A percentile compares a stretch with the other conserved stretches of the same genome.
These are phyloP conservation scores for Fusarium haematococcum DNA, from an alignment of 2,329 filamentous ascomycete genomes.

Conservation along the genomic window DNA sequence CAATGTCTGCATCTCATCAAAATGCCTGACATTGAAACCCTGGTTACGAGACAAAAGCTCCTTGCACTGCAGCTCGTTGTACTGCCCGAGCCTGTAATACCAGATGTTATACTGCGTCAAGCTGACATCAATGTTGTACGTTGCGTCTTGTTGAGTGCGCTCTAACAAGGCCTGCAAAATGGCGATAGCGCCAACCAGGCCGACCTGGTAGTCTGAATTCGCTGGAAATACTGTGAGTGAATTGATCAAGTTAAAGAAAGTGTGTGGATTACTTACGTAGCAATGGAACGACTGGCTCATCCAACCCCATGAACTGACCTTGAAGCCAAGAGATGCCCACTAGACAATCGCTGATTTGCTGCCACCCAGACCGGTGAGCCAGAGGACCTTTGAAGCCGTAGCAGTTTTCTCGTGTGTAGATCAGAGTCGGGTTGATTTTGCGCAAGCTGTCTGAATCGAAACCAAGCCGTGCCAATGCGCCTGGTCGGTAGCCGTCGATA, in stretches of 20 bases:
- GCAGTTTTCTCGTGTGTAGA: constrained; percentile 52
- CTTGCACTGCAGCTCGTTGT: constrained; percentile 22
- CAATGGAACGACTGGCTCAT: constrained; percentile 41
- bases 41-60: constrained; percentile 27
- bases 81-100: constrained; percentile 38
- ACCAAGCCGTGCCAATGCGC: constrained; percentile 46
- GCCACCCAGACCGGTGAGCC: constrained; percentile 49
- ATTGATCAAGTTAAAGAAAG: background rate
- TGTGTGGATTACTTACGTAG: constrained; percentile 18
- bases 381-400: constrained; percentile 51
- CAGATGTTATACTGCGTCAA: constrained; percentile 45
- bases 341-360: constrained; percentile 54
- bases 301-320: constrained; percentile 52
- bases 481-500: constrained; percentile 51
- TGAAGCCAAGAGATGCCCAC: constrained; percentile 52
- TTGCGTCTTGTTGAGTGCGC: constrained; percentile 31
- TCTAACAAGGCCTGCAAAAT: constrained; percentile 30
- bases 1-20: constrained; percentile 36
- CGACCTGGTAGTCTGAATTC: constrained; percentile 42
- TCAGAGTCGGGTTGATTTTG: constrained; percentile 39
- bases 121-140: constrained; percentile 42
- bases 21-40: constrained; percentile 31
- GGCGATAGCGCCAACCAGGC: constrained; percentile 34
- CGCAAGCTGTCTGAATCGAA: constrained; percentile 40
- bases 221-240: constrained; percentile 1